A percentile compares a stretch with the other conserved stretches of the same genome.
Conservation (phyloP, 495 filamentous ascomycete species). For the Alectoria sarmentosa region DNA sequence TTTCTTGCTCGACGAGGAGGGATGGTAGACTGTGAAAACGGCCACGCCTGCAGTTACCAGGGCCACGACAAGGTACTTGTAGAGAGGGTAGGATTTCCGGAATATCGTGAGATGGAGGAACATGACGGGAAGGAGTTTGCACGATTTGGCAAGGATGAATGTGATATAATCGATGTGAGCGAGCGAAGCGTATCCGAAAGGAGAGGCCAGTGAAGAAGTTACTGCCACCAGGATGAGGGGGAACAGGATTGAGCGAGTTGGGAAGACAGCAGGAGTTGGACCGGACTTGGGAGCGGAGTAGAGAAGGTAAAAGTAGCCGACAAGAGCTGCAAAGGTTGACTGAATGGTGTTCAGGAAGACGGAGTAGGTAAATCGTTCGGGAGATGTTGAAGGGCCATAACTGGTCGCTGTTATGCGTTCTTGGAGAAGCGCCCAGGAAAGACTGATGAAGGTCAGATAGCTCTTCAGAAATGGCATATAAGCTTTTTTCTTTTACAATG, state of each 20-base stretch:
- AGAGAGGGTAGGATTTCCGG: conserved; percentile 81
- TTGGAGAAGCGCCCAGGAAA: conserved; percentile 94
- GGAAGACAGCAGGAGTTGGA: conserved; percentile 62
- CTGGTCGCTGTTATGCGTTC: conserved; percentile 95
- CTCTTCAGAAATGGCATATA: conserved; percentile 4
- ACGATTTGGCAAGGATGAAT: conserved; percentile 94
- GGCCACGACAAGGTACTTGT: conserved; percentile 91
- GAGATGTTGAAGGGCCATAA: conserved; percentile 51
- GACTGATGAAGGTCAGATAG: conserved; percentile 42
- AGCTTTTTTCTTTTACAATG: conserved; percentile 60
- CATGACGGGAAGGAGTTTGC: conserved; percentile 98
- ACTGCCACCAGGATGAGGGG: conserved; percentile 83
- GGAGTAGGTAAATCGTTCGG: conserved; percentile 77
- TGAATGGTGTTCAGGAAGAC: conserved; percentile 95
- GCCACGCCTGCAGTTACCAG: conserved; percentile 89
- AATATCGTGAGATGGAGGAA: conserved; percentile 90
- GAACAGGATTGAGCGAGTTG: conserved; percentile 58
- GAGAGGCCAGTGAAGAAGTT: conserved; percentile 79
- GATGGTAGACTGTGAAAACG: conserved; percentile 86
- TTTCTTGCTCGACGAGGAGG: conserved; percentile 63
- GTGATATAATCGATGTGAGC: conserved; percentile 98
- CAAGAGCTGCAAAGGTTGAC: conserved; percentile 77
- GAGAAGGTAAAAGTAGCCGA: conserved; percentile 74
- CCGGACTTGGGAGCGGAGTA: conserved; percentile 52
- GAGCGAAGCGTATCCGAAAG: conserved; percentile 91